These are phyloP conservation scores for Chytriomyces sp. DNA, from an alignment of 192 early-diverging fungal genomes.

Conservation along the genomic window DNA sequence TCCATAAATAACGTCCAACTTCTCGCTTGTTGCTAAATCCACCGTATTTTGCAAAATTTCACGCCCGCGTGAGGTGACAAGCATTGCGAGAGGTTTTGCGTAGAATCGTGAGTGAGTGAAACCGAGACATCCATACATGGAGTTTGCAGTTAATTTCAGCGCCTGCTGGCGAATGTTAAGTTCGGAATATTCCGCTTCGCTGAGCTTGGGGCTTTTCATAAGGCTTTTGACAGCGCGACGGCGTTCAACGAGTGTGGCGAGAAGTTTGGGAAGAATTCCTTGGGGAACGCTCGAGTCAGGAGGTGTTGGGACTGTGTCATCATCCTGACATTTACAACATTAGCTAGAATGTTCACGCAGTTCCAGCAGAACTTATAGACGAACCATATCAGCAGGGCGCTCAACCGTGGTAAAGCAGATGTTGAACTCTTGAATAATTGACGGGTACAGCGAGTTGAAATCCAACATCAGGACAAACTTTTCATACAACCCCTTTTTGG, in stretches of 20 bases:
- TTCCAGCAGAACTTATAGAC: slow-evolving; percentile 13
- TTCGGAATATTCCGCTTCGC: slow-evolving; percentile 59
- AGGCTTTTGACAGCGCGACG: slow-evolving; percentile 86
- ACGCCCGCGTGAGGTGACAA: slow-evolving; percentile 92
- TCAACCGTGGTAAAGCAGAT: slow-evolving; percentile 98
- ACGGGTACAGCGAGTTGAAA: slow-evolving; percentile 99
- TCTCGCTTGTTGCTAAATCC: slow-evolving; percentile 75
- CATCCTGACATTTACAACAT: slow-evolving; percentile 40
- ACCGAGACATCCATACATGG: slow-evolving; percentile 98
- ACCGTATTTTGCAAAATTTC: slow-evolving; percentile 96
- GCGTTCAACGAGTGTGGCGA: slow-evolving; percentile 88
- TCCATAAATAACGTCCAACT: slow-evolving; percentile 97
- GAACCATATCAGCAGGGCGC: slow-evolving; percentile 39
- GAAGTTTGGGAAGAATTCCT: slow-evolving; percentile 86
- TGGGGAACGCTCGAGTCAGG: slow-evolving; percentile 68
- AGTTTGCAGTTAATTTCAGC: slow-evolving; percentile 97
- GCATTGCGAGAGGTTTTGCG: slow-evolving; percentile 96
- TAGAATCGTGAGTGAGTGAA: slow-evolving; percentile 92
- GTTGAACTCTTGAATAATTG: slow-evolving; percentile 99
- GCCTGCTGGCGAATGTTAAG: slow-evolving; percentile 93
- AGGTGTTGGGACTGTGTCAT: slow-evolving; percentile 76
- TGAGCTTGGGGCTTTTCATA: slow-evolving; percentile 75
- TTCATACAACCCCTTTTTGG: slow-evolving; percentile 97
- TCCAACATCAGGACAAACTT: slow-evolving; percentile 92
- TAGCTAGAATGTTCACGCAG: slow-evolving; percentile 7